A percentile compares a stretch with the other conserved stretches of the same genome.
These are phyloP conservation scores for Ganoderma resinaceum DNA, from an alignment of 1,284 basidiomycete species.

Conservation along the genomic window DNA sequence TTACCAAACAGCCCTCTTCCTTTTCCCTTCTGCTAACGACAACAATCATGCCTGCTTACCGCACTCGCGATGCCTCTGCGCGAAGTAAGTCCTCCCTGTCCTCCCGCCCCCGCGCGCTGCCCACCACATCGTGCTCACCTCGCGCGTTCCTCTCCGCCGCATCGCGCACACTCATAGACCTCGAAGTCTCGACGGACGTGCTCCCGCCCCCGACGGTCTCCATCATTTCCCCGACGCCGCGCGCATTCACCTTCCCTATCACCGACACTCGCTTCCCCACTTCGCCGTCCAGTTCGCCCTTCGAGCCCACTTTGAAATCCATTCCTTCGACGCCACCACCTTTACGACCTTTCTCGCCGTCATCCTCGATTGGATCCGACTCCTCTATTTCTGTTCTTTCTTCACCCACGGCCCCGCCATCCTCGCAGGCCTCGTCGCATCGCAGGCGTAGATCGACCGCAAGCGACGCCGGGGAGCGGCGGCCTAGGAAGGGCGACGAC, in stretches of 20 bases:
- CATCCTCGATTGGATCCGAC: slow-evolving; percentile 56
- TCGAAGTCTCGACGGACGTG: slow-evolving; percentile 75
- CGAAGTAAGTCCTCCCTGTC: slow-evolving; percentile 56
- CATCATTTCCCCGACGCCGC: slow-evolving; percentile 79
- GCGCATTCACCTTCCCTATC: slow-evolving; percentile 74
- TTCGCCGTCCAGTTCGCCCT: slow-evolving; percentile 64
- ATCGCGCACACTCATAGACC: slow-evolving; percentile 51
- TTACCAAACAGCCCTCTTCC: slow-evolving; percentile 36
- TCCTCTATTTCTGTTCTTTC: slow-evolving; percentile 45
- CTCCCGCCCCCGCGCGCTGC: slow-evolving; percentile 4
- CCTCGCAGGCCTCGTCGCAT: slow-evolving; percentile 48
- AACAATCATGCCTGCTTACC: slow-evolving; percentile 76
- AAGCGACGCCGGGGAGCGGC: slow-evolving; percentile 67
- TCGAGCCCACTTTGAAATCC: slow-evolving; percentile 69
- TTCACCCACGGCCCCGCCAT: slow-evolving; percentile 41
- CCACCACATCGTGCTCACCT: slow-evolving; percentile 23
- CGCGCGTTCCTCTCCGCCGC: slow-evolving; percentile 36
- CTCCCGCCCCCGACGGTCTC: slow-evolving; percentile 63
- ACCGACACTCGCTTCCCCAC: slow-evolving; percentile 72
- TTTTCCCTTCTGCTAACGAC: slow-evolving; percentile 39
- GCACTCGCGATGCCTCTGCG: slow-evolving; percentile 73
- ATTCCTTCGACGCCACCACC: slow-evolving; percentile 54
- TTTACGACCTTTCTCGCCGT: slow-evolving; percentile 48
- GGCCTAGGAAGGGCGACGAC: slow-evolving; percentile 79
- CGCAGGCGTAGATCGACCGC: slow-evolving; percentile 68